phyloP scores from a whole-genome alignment of 768 basidiomycete species.

The Kwoniella dendrophila region DNA sequence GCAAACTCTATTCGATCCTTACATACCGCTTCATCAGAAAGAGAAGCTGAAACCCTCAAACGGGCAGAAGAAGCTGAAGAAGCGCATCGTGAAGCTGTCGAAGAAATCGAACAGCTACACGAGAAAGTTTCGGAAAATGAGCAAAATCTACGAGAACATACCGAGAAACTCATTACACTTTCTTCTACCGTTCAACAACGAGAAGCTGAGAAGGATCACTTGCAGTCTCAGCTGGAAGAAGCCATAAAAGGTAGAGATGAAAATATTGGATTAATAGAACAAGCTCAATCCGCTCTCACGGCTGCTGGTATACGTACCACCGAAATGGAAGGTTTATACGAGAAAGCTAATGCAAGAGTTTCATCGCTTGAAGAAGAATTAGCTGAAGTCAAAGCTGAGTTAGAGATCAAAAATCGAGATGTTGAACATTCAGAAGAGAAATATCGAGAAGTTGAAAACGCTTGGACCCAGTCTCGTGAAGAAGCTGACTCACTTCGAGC shows the following conservation, averaged over 20 bases:
- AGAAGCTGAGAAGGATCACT: conserved; percentile 72
- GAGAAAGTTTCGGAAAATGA: conserved; percentile 67
- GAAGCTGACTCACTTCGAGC: conserved; percentile 89
- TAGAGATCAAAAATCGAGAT: conserved; percentile 74
- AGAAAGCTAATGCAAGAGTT: conserved; percentile 71
- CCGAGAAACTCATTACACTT: conserved; percentile 72
- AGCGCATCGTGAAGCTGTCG: conserved; percentile 64
- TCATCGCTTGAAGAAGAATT: conserved; percentile 73
- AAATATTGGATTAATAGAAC: conserved; percentile 83
- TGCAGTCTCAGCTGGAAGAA: conserved; percentile 72
- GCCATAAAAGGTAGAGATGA: conserved; percentile 72
- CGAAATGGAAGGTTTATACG: conserved; percentile 75
- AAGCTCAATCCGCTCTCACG: conserved; percentile 74
- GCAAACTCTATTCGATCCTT: conserved; percentile 69
- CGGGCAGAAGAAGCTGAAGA: conserved; percentile 76
- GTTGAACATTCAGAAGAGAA: conserved; percentile 69
- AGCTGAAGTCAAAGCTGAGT: conserved; percentile 74
- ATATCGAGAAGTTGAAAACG: conserved; percentile 79
- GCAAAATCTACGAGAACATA: conserved; percentile 70
- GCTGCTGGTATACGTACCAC: conserved; percentile 74
- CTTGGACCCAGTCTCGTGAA: conserved; percentile 87
- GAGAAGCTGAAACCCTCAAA: conserved; percentile 71
- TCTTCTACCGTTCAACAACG: conserved; percentile 74
- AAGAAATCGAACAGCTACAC: conserved; percentile 72
- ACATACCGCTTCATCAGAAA: conserved; percentile 75